phyloP scores from a whole-genome alignment of 2,329 filamentous ascomycete genomes.

The Stachybotrys elegans region DNA sequence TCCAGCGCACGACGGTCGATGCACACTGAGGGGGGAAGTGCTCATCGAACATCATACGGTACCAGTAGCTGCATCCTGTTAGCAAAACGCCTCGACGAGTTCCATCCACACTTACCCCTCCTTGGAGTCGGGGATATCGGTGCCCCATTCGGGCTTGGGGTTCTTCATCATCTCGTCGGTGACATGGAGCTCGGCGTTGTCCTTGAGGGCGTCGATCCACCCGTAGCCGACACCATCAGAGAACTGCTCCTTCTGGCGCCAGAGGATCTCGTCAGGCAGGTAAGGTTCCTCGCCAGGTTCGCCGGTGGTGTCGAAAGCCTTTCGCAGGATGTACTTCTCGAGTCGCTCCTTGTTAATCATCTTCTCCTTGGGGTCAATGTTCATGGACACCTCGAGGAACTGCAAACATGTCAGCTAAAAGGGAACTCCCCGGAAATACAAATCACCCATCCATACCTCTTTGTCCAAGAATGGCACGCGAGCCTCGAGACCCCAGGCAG shows the following conservation, averaged over 20 bases:
- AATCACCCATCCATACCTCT: slow-evolving; percentile 43
- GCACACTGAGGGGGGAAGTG: slow-evolving; percentile 93
- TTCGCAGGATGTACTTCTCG: slow-evolving; percentile 97
- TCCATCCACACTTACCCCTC: slow-evolving; percentile 62
- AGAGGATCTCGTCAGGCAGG: slow-evolving; percentile 93
- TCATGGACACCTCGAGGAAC: slow-evolving; percentile 91
- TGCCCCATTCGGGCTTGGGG: slow-evolving; percentile 93
- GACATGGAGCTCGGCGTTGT: slow-evolving; percentile 82
- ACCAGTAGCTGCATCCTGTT: slow-evolving; percentile 70
- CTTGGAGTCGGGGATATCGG: slow-evolving; percentile 91
- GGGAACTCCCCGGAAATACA: background rate
- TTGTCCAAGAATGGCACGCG: slow-evolving; percentile 98
- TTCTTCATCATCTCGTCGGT: slow-evolving; percentile 98
- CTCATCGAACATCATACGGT: slow-evolving; percentile 97
- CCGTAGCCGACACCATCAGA: slow-evolving; percentile 97
- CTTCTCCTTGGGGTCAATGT: slow-evolving; percentile 91
- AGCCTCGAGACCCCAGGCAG: slow-evolving; percentile 95
- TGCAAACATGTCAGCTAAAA: slow-evolving; percentile 26
- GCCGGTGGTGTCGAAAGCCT: slow-evolving; percentile 91
- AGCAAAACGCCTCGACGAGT: slow-evolving; percentile 13
- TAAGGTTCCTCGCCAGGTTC: slow-evolving; percentile 79
- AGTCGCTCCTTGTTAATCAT: slow-evolving; percentile 87
- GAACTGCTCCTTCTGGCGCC: slow-evolving; percentile 99
- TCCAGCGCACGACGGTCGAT: slow-evolving; percentile 92
- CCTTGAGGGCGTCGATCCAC: slow-evolving; percentile 97